A percentile compares a stretch with the other conserved stretches of the same genome.
Evolutionary conservation across 345 rosid genomes (phyloP).

Genomic region (Brassica rapa): DNA sequence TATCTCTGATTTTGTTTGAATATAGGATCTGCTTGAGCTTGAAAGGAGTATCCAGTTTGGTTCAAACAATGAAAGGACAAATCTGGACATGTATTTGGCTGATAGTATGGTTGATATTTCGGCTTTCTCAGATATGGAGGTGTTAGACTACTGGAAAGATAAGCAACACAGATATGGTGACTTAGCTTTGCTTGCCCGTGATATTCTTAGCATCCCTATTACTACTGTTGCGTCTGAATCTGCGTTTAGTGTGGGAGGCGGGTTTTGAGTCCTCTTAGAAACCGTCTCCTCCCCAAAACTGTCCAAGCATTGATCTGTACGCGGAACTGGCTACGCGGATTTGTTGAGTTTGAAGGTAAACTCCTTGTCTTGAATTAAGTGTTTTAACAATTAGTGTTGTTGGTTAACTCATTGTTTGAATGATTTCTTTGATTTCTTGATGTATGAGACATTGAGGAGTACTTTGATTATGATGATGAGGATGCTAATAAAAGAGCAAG

Average conservation of each 20-base stretch:
- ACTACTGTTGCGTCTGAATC: background rate
- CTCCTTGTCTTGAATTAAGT: background rate
- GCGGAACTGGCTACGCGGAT: background rate
- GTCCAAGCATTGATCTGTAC: background rate
- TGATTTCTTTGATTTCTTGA: too few species aligned
- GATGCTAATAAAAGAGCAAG: background rate
- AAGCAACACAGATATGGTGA: background rate
- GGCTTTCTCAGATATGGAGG: background rate
- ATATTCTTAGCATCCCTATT: background rate
- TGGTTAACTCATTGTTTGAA: background rate
- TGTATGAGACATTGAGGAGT: background rate
- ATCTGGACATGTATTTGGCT: background rate
- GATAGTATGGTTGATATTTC: background rate
- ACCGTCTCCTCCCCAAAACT: background rate
- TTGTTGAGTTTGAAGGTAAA: background rate
- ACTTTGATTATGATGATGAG: background rate
- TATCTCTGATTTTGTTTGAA: background rate
- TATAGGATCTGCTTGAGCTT: background rate
- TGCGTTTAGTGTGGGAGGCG: background rate
- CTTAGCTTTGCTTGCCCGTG: background rate
- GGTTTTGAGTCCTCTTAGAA: background rate
- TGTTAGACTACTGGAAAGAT: background rate
- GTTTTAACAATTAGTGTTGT: background rate
- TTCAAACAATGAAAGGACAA: background rate
- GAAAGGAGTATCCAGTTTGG: background rate